phyloP scores from a whole-genome alignment of 176 grass and related monocot species.

The Pharus latifolius region DNA sequence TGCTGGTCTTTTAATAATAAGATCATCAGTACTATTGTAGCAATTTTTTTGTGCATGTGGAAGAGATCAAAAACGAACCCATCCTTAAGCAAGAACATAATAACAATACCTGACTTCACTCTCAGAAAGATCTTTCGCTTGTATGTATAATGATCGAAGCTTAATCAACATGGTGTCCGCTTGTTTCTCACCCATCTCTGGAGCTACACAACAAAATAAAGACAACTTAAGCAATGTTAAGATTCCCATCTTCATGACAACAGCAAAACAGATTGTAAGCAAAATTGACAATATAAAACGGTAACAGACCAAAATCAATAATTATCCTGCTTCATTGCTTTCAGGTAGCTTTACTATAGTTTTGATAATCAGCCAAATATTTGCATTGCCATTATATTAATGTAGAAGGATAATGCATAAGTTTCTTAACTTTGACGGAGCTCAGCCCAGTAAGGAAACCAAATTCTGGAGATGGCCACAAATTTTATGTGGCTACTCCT shows the following conservation, averaged over 20 bases:
- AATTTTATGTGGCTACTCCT: too few relatives aligned
- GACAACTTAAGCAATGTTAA: conserved; percentile 21
- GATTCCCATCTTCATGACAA: not conserved
- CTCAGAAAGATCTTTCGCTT: conserved; percentile 72
- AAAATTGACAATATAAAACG: not conserved
- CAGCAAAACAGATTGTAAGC: not conserved
- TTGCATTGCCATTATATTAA: not conserved
- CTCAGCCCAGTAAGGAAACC: too few relatives aligned
- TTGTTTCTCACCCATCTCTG: conserved; percentile 68
- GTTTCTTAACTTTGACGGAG: too few relatives aligned
- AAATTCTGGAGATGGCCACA: too few relatives aligned
- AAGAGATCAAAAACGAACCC: not conserved
- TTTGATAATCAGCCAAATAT: not conserved
- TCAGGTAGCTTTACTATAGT: not conserved
- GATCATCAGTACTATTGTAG: not conserved
- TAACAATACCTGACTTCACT: conserved; percentile 67
- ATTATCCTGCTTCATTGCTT: not conserved
- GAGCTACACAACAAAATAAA: conserved; percentile 53
- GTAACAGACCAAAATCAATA: conserved; percentile 2
- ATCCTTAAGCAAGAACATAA: not conserved
- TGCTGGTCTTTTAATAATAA: not conserved
- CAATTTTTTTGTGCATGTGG: not conserved
- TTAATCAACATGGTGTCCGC: conserved; percentile 39
- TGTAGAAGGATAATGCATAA: too few relatives aligned
- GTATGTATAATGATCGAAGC: conserved; percentile 58